These are phyloP conservation scores for Dissoconium aciculare DNA, from an alignment of 2,329 filamentous ascomycete species.

Conservation along the genomic window DNA sequence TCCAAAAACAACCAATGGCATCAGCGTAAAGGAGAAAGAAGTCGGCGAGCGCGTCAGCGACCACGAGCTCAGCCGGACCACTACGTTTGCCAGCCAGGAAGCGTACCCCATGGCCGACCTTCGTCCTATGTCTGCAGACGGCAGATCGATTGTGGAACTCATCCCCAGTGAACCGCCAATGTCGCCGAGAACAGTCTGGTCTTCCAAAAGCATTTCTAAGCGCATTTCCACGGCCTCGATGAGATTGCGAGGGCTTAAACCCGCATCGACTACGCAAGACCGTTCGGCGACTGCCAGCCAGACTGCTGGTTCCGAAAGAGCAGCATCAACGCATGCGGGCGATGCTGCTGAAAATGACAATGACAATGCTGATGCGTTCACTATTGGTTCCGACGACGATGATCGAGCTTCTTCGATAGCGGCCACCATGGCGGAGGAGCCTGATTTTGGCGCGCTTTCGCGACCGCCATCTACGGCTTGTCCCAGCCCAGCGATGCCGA, in stretches of 20 bases:
- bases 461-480: slow-evolving; percentile 9
- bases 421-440: slow-evolving; percentile 11
- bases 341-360: slow-evolving; percentile 27
- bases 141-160: neutral
- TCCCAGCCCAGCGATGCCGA: too few species aligned
- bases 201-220: neutral
- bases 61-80: slow-evolving; percentile 30
- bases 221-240: neutral
- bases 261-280: neutral
- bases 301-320: neutral
- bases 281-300: neutral
- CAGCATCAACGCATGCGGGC: slow-evolving; percentile 4
- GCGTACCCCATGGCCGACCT: neutral
- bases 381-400: too few species aligned
- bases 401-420: slow-evolving; percentile 10
- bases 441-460: slow-evolving; percentile 10
- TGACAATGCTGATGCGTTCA: too few species aligned
- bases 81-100: neutral
- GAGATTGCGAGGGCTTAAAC: neutral
- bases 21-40: slow-evolving; percentile 20
- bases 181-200: neutral
- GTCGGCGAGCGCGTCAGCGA: slow-evolving; percentile 42
- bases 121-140: slow-evolving; percentile 1
- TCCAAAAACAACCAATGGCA: slow-evolving; percentile 19
- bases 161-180: neutral